Evolutionary conservation across 345 rosid genomes (phyloP).

Genomic region (Citrus mangshanensis): DNA sequence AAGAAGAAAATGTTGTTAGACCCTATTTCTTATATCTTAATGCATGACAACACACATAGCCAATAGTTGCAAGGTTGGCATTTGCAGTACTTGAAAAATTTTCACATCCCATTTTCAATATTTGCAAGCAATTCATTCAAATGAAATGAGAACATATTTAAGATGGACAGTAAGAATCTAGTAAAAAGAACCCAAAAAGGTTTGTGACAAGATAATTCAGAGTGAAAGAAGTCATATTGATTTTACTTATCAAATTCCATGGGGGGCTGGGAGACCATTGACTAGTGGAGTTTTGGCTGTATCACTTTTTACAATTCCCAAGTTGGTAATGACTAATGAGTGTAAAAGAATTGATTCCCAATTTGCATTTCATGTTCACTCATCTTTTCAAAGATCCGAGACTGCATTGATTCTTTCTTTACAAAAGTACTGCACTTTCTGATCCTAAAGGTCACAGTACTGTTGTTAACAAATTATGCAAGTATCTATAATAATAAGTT

Average conservation of each 20-base stretch:
- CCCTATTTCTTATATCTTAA: slow-evolving; percentile 19
- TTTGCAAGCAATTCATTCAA: neutral
- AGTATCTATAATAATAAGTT: neutral
- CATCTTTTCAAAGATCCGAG: slow-evolving; percentile 29
- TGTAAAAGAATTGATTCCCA: slow-evolving; percentile 31
- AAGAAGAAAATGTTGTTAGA: slow-evolving; percentile 18
- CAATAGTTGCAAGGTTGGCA: slow-evolving; percentile 10
- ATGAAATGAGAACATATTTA: slow-evolving; percentile 7
- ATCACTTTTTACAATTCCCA: slow-evolving; percentile 10
- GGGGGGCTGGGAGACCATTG: slow-evolving; percentile 3
- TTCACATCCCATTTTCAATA: neutral
- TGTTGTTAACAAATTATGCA: neutral
- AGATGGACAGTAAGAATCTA: slow-evolving; percentile 11
- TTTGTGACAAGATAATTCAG: slow-evolving; percentile 1
- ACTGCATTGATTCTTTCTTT: slow-evolving; percentile 28
- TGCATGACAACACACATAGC: slow-evolving; percentile 11
- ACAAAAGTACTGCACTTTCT: slow-evolving; percentile 13
- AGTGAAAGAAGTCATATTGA: slow-evolving; percentile 9
- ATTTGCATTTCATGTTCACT: slow-evolving; percentile 6
- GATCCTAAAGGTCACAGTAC: neutral
- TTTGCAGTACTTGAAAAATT: slow-evolving; percentile 7
- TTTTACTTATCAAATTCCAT: slow-evolving; percentile 2
- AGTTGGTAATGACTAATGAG: slow-evolving; percentile 16
- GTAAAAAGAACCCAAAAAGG: slow-evolving; percentile 21
- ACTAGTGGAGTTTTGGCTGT: slow-evolving; percentile 1